Base-by-base conservation (phyloP, 768 basidiomycete species). In the Lactifluus rugatus region DNA sequence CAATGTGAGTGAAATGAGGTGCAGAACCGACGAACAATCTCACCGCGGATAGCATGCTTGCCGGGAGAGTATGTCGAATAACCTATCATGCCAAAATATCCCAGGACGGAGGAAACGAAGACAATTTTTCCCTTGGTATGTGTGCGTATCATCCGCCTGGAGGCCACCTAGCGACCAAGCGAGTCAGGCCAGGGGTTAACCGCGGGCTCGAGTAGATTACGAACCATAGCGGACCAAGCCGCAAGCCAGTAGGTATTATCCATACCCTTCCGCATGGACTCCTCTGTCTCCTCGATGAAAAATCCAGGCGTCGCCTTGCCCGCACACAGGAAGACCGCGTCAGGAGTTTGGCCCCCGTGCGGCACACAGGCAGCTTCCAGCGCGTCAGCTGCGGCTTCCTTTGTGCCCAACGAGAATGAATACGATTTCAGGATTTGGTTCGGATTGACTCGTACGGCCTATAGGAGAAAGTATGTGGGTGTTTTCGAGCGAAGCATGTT, bases 1-100 rank as follows among this genome's bases (percentile, higher is more conserved):
- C 34, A 52, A 11, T 42, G n/a, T 39, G 36, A 36, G 16, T 32
- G 53, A 46, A 6, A 56, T 17, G 23, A 44, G 31, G 19, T 23
- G 28, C 6, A 13, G n/a, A 3, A 10, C 32, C 36, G 14, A 11
- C 5, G 11, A 28, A 28, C 21, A 17, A 61, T 72, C 42, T 44
- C 62, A 91, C 92, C 92, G 72, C 90, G 74, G 6, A 95, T 68
- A 8, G 93, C 93, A 64, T 88, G 86, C 68, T 95, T 95, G 10
- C 82, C 85, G 0, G 92, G 89, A 0, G 87, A 75, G 70, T 95
- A 95, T 1, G 82, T 80, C 1, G 85, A 75, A 64, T 84, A 95
- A 0, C 93, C 93, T 3, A 87, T 71, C 54, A 93, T 80, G 2
- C 81, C 78, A 75, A 91, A 84, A 65, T 83, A 83, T 1, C 83